Conservation (phyloP, 1,139 yeast species). For the Scheffersomyces segobiensis region DNA sequence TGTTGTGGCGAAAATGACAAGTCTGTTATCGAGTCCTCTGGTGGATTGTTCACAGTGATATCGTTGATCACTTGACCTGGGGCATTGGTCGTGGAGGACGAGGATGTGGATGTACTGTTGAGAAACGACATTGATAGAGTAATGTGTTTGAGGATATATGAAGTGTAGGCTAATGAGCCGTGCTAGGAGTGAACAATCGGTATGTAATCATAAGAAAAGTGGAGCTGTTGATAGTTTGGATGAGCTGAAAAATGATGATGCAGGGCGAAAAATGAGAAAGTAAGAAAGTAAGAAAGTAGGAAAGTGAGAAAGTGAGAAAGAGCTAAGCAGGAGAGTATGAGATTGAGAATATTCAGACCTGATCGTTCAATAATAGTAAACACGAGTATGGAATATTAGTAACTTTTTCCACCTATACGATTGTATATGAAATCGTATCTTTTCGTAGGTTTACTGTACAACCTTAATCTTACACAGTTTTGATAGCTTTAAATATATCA, state of each 20-base stretch:
- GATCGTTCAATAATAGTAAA: too few relatives aligned
- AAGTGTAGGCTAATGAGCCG: neutral
- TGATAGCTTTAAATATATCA: too few relatives aligned
- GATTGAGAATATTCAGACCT: neutral
- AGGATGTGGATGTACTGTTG: conserved; percentile 13
- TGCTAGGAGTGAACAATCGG: neutral
- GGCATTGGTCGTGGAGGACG: conserved; percentile 24
- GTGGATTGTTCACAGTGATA: conserved; percentile 76
- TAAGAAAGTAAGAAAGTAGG: neutral
- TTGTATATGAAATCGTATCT: too few relatives aligned
- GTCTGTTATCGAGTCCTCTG: conserved; percentile 90
- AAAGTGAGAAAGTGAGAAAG: too few relatives aligned
- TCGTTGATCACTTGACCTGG: conserved; percentile 77
- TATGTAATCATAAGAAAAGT: neutral
- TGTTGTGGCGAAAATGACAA: conserved; percentile 90
- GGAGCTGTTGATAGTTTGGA: neutral
- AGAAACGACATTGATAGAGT: conserved; percentile 28
- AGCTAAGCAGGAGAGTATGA: too few relatives aligned
- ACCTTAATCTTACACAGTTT: too few relatives aligned
- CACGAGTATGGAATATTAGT: too few relatives aligned
- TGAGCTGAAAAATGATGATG: neutral
- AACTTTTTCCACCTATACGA: too few relatives aligned
- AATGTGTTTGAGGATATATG: conserved; percentile 1
- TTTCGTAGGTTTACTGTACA: too few relatives aligned
- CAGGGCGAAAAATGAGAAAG: neutral